phyloP scores from a whole-genome alignment of 257 asterid genomes.

The Solanum ossicruentum region DNA sequence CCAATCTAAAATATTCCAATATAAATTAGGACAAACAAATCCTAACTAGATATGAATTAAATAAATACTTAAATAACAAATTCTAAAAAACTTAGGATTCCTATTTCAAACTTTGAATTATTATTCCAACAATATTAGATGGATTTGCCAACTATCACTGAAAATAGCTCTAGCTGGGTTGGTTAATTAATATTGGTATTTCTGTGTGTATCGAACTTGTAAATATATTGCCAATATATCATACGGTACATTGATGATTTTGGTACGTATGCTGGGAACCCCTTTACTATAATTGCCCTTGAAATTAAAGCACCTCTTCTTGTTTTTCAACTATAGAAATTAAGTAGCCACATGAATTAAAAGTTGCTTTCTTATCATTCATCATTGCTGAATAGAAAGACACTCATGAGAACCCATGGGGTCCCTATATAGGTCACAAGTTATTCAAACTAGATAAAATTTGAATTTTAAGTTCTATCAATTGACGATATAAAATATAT shows the following conservation, averaged over 20 bases:
- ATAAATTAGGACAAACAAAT: too few relatives aligned
- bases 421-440: neutral
- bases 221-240: neutral
- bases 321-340: neutral
- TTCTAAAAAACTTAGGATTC: too few relatives aligned
- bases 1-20: too few relatives aligned
- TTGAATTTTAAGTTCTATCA: neutral
- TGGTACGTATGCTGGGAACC: neutral
- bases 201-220: neutral
- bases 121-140: too few relatives aligned
- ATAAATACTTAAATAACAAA: too few relatives aligned
- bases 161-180: neutral
- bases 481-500: neutral
- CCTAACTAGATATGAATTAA: too few relatives aligned
- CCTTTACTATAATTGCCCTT: neutral
- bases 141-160: neutral
- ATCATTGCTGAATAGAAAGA: neutral
- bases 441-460: neutral
- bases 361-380: neutral
- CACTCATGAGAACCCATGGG: neutral
- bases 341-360: neutral
- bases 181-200: neutral
- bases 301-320: neutral
- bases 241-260: neutral
- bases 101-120: too few relatives aligned